Evolutionary conservation across 2,329 filamentous ascomycete genomes (phyloP), one percentile per base, ranked within the genome.

Genomic region (Talaromyces sp.): DNA sequence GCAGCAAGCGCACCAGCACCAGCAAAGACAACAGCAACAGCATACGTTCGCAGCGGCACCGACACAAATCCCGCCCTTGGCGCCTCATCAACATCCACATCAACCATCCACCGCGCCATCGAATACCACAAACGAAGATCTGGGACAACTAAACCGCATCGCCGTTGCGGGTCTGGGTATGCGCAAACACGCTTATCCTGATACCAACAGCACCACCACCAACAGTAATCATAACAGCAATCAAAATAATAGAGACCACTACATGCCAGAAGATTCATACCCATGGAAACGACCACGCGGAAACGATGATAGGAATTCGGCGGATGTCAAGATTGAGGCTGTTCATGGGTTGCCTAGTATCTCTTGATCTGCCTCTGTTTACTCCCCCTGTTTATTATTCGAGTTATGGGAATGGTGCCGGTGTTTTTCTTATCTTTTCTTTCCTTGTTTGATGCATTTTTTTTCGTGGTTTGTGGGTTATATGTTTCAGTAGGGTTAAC

Each of bases 101-200:
- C 66, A 64, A 43, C 61, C 67, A 4, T 61, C 66, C 10, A 36
- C 60, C 13, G 58, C 63, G 8, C 54, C 67, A 15, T 61, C 68
- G 3, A 64, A 47, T 13, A 27, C 65, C 11, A 68, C 74, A 13
- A 74, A 73, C 8, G 78, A 79, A 54, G 77, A 79, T 58, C 73
- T 79, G 70, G 78, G 77, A 66, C 78, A 78, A 1, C 66, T 80
- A 49, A 80, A 80, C 65, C 76, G 77, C 29, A 80, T 80, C 61
- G 78, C 78, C 13, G 78, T 79, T 6, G 78, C 78, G 3, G 78
- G 78, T 0, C 71, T 80, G 2, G 78, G 78, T 25, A 79, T 80
- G 76, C 77, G 78, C 63, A 80, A 80, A 65, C 76, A 61, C 38
- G 22, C 31, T 7, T 15, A 27, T 45, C 3, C 31, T 7, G 22